Base-by-base conservation (phyloP, 768 basidiomycete species). In the Phylloporus scabripes region DNA sequence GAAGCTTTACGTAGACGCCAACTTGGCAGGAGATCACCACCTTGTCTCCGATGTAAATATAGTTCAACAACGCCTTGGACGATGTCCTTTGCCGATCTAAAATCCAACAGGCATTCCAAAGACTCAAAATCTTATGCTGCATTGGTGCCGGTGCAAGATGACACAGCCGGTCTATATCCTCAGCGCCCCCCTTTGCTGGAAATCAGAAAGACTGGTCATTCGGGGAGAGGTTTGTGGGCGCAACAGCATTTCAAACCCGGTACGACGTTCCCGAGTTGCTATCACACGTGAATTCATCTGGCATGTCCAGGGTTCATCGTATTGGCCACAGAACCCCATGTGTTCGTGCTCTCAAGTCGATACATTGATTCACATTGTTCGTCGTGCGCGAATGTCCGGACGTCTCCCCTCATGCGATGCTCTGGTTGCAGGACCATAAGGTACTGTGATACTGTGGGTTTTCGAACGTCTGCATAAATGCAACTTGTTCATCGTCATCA, bases 391-490 rank as follows among this genome's bases (percentile, higher is more conserved):
- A 70, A 68, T 0, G 59, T 72, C 11, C 54, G 66, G 1, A 24
- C 66, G 0, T 49, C 61, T 17, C 64, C 70, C 0, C 61, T 92
- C 49, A 83, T 80, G 60, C 73, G 87, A 42, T 97, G 95, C 64
- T 79, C 84, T 0, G 74, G 71, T 5, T 98, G 95, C 63, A 78
- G 77, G 42, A 67, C 70, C 0, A 61, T 89, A 1, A 75, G 79
- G 59, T 98, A 97, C 59, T 97, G 95, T 61, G 77, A 83, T 46
- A 53, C 71, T 14, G 89, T 92, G 60, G 32, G 83, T 68, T 5
- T 12, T 42, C 8, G 17, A 18, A 14, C 10, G 12, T 24, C 29
- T 18, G 1, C 12, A n/a, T 5, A 31, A 28, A 31, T 11, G 18
- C n/a, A 14, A 15, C 34, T 49, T 18, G 28, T 36, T 55, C 37